Evolutionary conservation across 768 basidiomycete genomes (phyloP), one percentile per base, ranked within the genome.

Genomic region (Suillus americanus): DNA sequence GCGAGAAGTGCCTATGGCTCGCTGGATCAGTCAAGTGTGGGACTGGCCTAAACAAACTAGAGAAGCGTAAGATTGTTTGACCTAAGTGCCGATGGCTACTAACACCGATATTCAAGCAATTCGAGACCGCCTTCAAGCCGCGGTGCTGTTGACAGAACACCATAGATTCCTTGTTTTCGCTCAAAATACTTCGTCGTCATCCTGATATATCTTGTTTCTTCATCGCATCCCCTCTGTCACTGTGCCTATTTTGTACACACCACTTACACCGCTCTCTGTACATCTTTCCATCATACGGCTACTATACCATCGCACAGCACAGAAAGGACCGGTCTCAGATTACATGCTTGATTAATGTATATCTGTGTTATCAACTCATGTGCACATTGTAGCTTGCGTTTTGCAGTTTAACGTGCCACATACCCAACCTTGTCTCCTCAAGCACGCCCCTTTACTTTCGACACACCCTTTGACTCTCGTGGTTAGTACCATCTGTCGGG

Each of bases 11-110:
- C 88, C 92, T 65, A 96, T 97, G 92, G 90, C 88, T 8, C 87
- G 86, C 71, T 97, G 94, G 94, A 89, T 95, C 64, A 83, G 88
- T 67, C 83, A 91, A 72, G 89, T 95, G 48, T 94, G 91, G 91
- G 87, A 84, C 64, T 94, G 91, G 91, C 82, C 83, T 61, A 83
- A 81, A 38, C 83, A 23, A 64, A 60, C 75, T 45, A 69, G 62
- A 46, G 69, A 70, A 60, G 23, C 61, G 75, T 75, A 53, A 57
- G 76, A 41, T 30, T 30, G 18, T 61, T 59, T 25, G 28, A 41
- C 12, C 38, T 59, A 12, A 25, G 25, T 30, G 18, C 5, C 18
- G 23, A 43, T 30, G 57, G 28, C 7, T 41, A 30, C 40, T 59
- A 18, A 59, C 25, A 41, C 57, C 7, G 18, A 28, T 54, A 28